Conservation (phyloP, 345 rosid genomes). For the Euphorbia lathyris region DNA sequence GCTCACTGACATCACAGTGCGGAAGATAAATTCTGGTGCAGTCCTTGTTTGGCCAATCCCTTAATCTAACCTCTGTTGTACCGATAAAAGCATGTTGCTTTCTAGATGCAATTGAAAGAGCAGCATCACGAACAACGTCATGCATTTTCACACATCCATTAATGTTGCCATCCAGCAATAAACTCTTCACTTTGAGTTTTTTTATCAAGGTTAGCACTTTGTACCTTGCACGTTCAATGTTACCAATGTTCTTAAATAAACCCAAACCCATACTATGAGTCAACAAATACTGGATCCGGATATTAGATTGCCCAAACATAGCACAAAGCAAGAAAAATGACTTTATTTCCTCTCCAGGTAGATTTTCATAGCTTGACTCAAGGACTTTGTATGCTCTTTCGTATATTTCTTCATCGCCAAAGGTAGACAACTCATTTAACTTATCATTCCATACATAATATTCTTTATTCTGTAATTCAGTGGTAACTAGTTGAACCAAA, state of each 20-base stretch:
- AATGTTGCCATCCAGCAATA: background rate
- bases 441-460: background rate
- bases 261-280: background rate
- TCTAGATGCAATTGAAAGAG: constrained; percentile 1
- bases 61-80: background rate
- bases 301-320: background rate
- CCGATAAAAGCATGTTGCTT: background rate
- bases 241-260: background rate
- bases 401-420: background rate
- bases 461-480: constrained; percentile 1
- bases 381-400: background rate
- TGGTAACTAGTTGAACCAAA: constrained; percentile 18
- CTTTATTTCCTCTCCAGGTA: constrained; percentile 23
- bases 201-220: background rate
- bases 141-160: background rate
- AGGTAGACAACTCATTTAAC: background rate
- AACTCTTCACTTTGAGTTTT: background rate
- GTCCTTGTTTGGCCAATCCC: background rate
- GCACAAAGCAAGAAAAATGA: constrained; percentile 18
- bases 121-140: background rate
- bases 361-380: constrained; percentile 25
- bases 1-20: background rate
- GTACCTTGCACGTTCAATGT: background rate
- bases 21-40: background rate
- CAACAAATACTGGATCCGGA: background rate